These are phyloP conservation scores for Lactarius pseudohatsudake DNA, from an alignment of 768 basidiomycete species.

Conservation along the genomic window DNA sequence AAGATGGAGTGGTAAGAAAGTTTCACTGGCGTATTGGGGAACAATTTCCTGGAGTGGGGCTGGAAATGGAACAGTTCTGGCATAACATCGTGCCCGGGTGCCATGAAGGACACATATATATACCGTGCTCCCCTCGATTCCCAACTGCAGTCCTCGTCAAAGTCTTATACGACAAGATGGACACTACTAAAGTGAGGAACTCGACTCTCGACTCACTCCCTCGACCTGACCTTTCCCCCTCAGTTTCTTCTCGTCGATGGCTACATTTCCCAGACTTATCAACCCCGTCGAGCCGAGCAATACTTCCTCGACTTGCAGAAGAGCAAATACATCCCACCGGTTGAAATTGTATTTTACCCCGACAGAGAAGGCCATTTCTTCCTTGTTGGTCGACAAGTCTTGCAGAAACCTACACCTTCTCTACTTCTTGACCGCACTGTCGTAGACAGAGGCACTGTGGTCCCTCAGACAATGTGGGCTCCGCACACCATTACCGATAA, in stretches of 20 bases:
- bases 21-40: background rate
- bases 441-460: conserved; percentile 4
- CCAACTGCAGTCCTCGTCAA: background rate
- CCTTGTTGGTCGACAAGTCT: background rate
- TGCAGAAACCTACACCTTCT: too few species aligned
- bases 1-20: background rate
- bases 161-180: background rate
- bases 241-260: conserved; percentile 20
- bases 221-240: background rate
- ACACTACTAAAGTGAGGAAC: background rate
- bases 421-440: conserved; percentile 2
- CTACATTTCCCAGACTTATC: conserved; percentile 9
- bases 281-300: background rate
- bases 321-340: background rate
- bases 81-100: conserved; percentile 11
- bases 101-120: background rate
- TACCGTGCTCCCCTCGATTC: background rate
- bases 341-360: background rate
- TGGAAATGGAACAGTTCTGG: background rate
- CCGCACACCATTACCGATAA: conserved; percentile 3
- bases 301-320: background rate
- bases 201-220: background rate
- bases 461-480: conserved; percentile 18
- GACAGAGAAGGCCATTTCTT: background rate
- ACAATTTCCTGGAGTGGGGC: conserved; percentile 4